Evolutionary conservation across 139 green algal species (phyloP).

Genomic region (Marvania coccoides): DNA sequence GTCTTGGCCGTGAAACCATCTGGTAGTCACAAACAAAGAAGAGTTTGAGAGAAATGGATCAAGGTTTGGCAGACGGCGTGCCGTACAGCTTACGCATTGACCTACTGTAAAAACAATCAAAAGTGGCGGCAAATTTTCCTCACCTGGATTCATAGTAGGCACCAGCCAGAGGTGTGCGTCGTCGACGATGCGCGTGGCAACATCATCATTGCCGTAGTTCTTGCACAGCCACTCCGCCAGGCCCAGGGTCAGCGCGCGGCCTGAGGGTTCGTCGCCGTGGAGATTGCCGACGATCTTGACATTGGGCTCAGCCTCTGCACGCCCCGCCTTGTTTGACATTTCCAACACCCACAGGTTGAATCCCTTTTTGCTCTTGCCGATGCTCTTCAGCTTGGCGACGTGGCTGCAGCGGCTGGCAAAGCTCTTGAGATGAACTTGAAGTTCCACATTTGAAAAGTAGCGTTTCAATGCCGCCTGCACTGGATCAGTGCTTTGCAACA

Average conservation of each 20-base stretch:
- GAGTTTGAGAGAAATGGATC: too few species aligned
- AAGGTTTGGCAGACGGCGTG: too few species aligned
- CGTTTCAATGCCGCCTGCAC: neutral
- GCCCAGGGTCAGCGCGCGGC: slow-evolving; percentile 60
- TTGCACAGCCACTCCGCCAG: slow-evolving; percentile 76
- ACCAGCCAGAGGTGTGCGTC: slow-evolving; percentile 62
- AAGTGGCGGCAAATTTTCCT: too few species aligned
- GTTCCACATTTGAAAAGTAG: neutral
- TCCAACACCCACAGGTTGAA: slow-evolving; percentile 52
- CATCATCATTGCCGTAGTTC: slow-evolving; percentile 22
- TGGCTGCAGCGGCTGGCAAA: slow-evolving; percentile 10
- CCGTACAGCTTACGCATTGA: too few species aligned
- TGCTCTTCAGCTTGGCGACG: slow-evolving; percentile 24
- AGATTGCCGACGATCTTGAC: slow-evolving; percentile 74
- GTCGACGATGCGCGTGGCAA: slow-evolving; percentile 42
- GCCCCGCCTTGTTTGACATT: slow-evolving; percentile 35
- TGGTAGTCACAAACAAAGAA: too few species aligned
- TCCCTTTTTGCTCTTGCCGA: slow-evolving; percentile 38
- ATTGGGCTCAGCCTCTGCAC: slow-evolving; percentile 41
- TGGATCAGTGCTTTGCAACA: slow-evolving; percentile 1
- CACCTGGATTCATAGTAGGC: slow-evolving; percentile 81
- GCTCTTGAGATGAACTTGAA: neutral
- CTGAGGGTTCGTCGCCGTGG: slow-evolving; percentile 83
- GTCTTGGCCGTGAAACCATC: slow-evolving; percentile 65
- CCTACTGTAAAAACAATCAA: too few species aligned